These are phyloP conservation scores for Hypocreales sp. DNA, from an alignment of 2,329 filamentous ascomycete species.

Conservation along the genomic window DNA sequence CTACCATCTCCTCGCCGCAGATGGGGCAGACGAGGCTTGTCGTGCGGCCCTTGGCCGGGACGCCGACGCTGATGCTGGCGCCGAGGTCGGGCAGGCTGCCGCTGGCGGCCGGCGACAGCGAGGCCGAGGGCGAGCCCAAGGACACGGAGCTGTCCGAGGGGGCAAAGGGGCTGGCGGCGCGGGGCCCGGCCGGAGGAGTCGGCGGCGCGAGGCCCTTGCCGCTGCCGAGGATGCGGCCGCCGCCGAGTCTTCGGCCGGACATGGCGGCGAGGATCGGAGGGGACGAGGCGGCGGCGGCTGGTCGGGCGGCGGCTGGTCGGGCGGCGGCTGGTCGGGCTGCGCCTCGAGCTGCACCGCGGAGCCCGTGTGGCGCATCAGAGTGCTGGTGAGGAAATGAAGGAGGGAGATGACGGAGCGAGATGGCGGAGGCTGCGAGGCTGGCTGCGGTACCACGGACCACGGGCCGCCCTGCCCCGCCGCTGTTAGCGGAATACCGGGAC, in stretches of 20 bases:
- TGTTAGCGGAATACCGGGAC: too few species aligned
- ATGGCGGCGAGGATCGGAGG: constrained; percentile 28
- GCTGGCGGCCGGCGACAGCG: constrained; percentile 42
- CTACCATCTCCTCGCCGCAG: constrained; percentile 93
- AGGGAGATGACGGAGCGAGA: too few species aligned
- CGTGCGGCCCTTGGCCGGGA: constrained; percentile 32
- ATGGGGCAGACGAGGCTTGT: constrained; percentile 84
- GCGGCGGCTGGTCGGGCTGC: constrained; percentile 14
- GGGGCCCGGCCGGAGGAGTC: constrained; percentile 23
- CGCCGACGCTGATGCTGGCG: constrained; percentile 59
- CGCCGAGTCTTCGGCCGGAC: constrained; percentile 77
- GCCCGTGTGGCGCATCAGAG: constrained; percentile 2
- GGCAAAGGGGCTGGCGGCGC: constrained; percentile 32
- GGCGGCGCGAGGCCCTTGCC: constrained; percentile 67
- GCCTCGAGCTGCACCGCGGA: constrained; percentile 14
- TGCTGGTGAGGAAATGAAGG: too few species aligned
- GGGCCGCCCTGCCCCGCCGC: too few species aligned
- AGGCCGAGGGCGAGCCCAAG: constrained; percentile 61
- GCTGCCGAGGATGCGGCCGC: constrained; percentile 79
- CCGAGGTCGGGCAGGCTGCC: constrained; percentile 55
- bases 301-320: background rate
- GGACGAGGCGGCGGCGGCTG: constrained; percentile 11
- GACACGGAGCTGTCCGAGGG: constrained; percentile 61
- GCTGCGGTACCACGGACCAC: too few species aligned
- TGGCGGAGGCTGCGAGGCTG: too few species aligned